A percentile compares a stretch with the other conserved stretches of the same genome.
phyloP scores from a whole-genome alignment of 352 stramenopile species.

The Globisporangium spiculum region DNA sequence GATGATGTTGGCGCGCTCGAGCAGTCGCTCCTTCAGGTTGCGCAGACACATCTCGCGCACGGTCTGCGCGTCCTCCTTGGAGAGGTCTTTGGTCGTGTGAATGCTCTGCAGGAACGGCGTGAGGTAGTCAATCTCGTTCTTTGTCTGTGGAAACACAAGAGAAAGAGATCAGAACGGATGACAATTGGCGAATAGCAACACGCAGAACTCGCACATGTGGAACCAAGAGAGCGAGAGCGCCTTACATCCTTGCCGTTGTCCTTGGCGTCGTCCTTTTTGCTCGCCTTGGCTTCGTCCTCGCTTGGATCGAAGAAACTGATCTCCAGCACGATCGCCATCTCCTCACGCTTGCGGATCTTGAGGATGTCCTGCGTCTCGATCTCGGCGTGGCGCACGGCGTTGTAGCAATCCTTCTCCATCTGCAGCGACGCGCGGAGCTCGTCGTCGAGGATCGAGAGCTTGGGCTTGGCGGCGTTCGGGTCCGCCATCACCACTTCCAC shows the following conservation, averaged over 20 bases:
- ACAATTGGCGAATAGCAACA: not conserved
- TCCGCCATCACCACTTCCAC: conserved; percentile 77
- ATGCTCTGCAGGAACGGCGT: conserved; percentile 91
- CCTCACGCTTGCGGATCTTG: conserved; percentile 85
- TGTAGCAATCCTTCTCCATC: conserved; percentile 92
- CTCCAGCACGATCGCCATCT: conserved; percentile 83
- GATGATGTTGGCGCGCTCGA: conserved; percentile 95
- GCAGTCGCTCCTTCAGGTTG: conserved; percentile 90
- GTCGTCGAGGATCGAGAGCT: conserved; percentile 72
- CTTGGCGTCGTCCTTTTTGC: conserved; percentile 62
- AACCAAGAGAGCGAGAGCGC: not conserved
- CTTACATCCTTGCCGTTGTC: conserved; percentile 66
- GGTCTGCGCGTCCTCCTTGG: conserved; percentile 82
- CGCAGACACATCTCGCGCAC: conserved; percentile 90
- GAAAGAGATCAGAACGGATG: not conserved
- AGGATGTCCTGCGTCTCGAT: conserved; percentile 91
- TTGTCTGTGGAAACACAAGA: conserved; percentile 28
- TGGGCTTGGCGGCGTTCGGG: conserved; percentile 57
- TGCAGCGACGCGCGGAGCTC: conserved; percentile 65
- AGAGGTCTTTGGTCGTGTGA: conserved; percentile 43
- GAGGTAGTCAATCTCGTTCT: conserved; percentile 90
- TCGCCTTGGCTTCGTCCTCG: conserved; percentile 60
- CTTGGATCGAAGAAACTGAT: conserved; percentile 82
- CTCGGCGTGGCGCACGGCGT: conserved; percentile 75
- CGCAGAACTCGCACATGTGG: not conserved